These are phyloP conservation scores for Buddleja alternifolia DNA, from an alignment of 257 asterid species.

Conservation along the genomic window DNA sequence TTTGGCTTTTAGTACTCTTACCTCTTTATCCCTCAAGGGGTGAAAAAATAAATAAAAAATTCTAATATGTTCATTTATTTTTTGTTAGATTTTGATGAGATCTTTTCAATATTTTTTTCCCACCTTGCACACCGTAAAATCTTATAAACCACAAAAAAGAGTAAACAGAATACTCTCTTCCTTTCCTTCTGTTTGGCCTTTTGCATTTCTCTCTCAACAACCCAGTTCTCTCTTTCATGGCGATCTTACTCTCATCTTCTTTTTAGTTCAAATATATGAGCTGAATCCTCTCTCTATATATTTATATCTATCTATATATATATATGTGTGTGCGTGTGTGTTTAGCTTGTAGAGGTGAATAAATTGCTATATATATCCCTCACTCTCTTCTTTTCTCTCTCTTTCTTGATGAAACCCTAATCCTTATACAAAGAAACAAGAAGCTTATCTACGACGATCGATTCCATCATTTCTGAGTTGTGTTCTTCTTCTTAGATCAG, in stretches of 20 bases:
- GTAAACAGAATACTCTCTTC: constrained; percentile 6
- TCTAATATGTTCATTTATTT: no score
- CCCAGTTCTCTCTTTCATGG: constrained; percentile 38
- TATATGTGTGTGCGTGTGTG: constrained; percentile 15
- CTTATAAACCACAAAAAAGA: constrained; percentile 26
- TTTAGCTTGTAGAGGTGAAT: background rate
- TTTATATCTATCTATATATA: constrained; percentile 21
- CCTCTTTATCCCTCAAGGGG: constrained; percentile 25
- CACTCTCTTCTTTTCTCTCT: constrained; percentile 19
- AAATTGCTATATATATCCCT: constrained; percentile 21
- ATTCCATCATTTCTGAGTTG: constrained; percentile 25
- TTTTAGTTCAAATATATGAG: constrained; percentile 42
- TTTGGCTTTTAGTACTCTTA: constrained; percentile 33
- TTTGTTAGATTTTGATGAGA: no score
- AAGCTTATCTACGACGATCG: constrained; percentile 22
- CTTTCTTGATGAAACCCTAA: constrained; percentile 46
- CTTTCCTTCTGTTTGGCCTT: constrained; percentile 16
- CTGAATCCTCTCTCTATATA: constrained; percentile 36
- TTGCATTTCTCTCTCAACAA: background rate
- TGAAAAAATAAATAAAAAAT: no score
- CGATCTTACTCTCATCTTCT: constrained; percentile 61
- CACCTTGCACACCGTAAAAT: constrained; percentile 34
- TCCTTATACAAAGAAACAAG: constrained; percentile 9
- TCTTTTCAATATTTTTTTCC: constrained; percentile 1
- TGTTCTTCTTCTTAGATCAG: constrained; percentile 40